These are phyloP conservation scores for Tulasnella sp. DNA, from an alignment of 768 basidiomycete genomes.

Conservation along the genomic window DNA sequence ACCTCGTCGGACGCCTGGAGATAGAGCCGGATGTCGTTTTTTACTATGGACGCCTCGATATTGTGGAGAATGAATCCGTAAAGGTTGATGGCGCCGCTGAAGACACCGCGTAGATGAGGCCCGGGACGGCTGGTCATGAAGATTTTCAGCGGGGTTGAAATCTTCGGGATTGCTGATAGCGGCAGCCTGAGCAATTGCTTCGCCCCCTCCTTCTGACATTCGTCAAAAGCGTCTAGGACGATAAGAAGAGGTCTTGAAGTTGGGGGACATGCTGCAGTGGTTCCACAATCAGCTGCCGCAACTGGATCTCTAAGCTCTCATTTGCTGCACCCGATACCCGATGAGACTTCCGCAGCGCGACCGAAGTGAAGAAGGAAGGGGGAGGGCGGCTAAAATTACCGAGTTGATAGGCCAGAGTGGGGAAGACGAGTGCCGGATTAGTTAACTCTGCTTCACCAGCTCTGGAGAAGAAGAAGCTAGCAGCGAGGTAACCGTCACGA, in stretches of 20 bases:
- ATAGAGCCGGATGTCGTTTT: slow-evolving; percentile 12
- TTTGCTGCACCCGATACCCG: slow-evolving; percentile 6
- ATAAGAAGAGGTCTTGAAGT: slow-evolving; percentile 22
- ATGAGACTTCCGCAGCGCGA: background rate
- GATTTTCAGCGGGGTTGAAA: slow-evolving; percentile 27
- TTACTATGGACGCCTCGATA: slow-evolving; percentile 6
- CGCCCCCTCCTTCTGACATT: slow-evolving; percentile 21
- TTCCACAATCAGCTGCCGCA: slow-evolving; percentile 19
- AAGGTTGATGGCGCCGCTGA: background rate
- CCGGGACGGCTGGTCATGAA: slow-evolving; percentile 29
- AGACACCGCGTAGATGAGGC: slow-evolving; percentile 21
- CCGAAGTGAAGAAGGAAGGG: background rate
- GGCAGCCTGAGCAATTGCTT: slow-evolving; percentile 23
- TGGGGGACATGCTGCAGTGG: background rate
- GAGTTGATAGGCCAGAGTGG: slow-evolving; percentile 29
- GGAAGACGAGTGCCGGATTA: slow-evolving; percentile 23
- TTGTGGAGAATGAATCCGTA: slow-evolving; percentile 3
- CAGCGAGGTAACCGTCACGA: slow-evolving; percentile 24
- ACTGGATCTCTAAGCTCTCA: slow-evolving; percentile 19
- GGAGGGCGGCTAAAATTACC: slow-evolving; percentile 18
- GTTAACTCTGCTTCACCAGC: slow-evolving; percentile 19
- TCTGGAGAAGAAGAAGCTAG: slow-evolving; percentile 29
- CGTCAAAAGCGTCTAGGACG: slow-evolving; percentile 32
- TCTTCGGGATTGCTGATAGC: slow-evolving; percentile 5
- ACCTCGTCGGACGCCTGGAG: slow-evolving; percentile 1